A percentile compares a stretch with the other conserved stretches of the same genome.
Evolutionary conservation across 2,329 filamentous ascomycete species (phyloP).

Genomic region (Xylaria sp.): DNA sequence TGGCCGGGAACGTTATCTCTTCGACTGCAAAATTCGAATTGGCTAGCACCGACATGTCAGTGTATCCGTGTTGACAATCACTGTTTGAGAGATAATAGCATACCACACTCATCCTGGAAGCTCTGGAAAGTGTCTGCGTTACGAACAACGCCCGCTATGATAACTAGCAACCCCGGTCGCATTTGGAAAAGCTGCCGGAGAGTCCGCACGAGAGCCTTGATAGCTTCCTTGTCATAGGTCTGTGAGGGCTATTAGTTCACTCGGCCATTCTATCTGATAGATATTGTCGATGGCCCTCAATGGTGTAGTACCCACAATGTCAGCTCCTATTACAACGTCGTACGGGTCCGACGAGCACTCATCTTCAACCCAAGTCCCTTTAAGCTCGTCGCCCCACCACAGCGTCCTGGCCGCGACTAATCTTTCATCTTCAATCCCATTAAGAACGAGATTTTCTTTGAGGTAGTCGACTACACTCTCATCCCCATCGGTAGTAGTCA

Average conservation of each 20-base stretch:
- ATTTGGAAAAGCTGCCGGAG: conserved; percentile 66
- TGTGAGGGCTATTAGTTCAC: conserved; percentile 45
- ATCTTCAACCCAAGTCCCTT: conserved; percentile 44
- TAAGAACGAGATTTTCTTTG: conserved; percentile 63
- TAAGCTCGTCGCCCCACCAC: conserved; percentile 51
- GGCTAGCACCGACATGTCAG: conserved; percentile 43
- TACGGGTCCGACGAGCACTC: conserved; percentile 43
- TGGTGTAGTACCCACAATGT: conserved; percentile 44
- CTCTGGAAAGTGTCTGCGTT: conserved; percentile 70
- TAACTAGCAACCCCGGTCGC: conserved; percentile 61
- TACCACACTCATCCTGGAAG: conserved; percentile 69
- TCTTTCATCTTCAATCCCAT: conserved; percentile 54
- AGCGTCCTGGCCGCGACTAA: conserved; percentile 45
- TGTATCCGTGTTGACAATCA: neutral
- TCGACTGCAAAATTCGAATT: conserved; percentile 51
- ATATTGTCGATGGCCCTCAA: no score
- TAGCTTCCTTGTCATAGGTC: conserved; percentile 70
- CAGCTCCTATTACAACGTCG: conserved; percentile 49
- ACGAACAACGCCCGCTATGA: conserved; percentile 71
- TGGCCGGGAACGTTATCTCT: conserved; percentile 55
- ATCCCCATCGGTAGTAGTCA: conserved; percentile 73
- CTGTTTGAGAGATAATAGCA: conserved; percentile 45
- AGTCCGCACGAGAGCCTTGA: conserved; percentile 67
- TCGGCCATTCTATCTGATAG: no score
- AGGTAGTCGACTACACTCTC: conserved; percentile 63